Percentiles rank a stretch among this genome's conserved stretches.
Evolutionary conservation across 1,284 basidiomycete species (phyloP).

Genomic region (Moesziomyces sp.): DNA sequence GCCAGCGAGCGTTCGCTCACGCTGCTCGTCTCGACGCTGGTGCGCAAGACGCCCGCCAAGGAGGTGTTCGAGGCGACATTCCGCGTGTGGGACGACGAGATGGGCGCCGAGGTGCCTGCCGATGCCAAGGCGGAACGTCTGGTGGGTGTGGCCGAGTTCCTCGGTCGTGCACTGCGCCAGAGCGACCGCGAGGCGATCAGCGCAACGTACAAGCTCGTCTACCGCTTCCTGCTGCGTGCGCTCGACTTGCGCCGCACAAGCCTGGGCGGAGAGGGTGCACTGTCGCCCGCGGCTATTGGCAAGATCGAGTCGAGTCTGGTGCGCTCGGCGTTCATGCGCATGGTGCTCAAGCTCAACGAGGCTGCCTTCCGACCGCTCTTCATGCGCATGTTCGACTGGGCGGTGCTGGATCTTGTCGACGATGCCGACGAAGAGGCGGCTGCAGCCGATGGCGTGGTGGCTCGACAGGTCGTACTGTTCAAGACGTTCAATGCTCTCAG

Average conservation of each 20-base stretch:
- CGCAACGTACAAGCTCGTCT: constrained; percentile 78
- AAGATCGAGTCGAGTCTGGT: constrained; percentile 71
- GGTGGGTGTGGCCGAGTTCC: constrained; percentile 52
- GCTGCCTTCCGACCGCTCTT: constrained; percentile 91
- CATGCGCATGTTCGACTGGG: constrained; percentile 94
- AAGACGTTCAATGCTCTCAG: constrained; percentile 55
- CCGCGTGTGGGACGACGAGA: constrained; percentile 50
- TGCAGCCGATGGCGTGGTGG: constrained; percentile 50
- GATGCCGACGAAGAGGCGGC: constrained; percentile 59
- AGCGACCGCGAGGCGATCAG: constrained; percentile 70
- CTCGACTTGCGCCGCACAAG: constrained; percentile 75
- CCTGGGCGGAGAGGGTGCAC: constrained; percentile 9
- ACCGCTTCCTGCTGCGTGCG: constrained; percentile 83
- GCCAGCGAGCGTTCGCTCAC: constrained; percentile 44
- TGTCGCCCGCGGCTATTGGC: constrained; percentile 68
- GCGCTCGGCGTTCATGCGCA: constrained; percentile 79
- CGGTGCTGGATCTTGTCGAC: constrained; percentile 74
- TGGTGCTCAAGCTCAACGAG: constrained; percentile 94
- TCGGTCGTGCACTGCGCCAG: constrained; percentile 54
- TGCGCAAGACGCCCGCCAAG: constrained; percentile 42
- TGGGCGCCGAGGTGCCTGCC: constrained; percentile 5
- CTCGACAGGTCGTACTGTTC: constrained; percentile 57
- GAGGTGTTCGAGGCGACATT: constrained; percentile 47
- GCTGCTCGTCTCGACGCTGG: constrained; percentile 28
- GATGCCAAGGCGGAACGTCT: constrained; percentile 24